Conservation (phyloP, 140 eudicot genomes). For the Flaveria floridana region DNA sequence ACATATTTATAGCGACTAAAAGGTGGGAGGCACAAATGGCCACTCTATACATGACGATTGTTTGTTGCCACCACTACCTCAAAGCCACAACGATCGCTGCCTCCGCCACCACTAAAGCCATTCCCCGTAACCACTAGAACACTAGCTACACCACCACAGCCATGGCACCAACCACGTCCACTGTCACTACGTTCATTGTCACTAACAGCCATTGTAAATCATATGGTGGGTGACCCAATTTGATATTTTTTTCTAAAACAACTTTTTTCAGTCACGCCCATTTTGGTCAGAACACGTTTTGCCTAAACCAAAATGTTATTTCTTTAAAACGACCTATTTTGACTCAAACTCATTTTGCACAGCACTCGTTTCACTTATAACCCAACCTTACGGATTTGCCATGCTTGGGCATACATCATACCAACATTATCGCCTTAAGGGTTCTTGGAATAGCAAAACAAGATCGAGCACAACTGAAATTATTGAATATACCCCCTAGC, state of each 20-base stretch:
- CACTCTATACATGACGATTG: no score
- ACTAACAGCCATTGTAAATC: neutral
- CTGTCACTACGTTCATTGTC: no score
- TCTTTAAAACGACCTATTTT: neutral
- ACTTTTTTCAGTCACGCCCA: neutral
- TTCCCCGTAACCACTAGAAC: no score
- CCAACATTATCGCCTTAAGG: neutral
- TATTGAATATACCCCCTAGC: neutral
- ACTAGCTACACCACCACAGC: no score
- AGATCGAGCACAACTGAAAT: neutral
- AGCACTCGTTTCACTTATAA: no score
- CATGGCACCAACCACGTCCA: neutral
- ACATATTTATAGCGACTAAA: no score
- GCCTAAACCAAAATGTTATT: neutral
- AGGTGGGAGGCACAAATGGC: no score
- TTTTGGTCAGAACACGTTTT: neutral
- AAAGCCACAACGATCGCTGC: no score
- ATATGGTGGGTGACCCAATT: neutral
- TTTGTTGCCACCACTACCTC: no score
- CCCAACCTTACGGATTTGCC: no score
- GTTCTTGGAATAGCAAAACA: constrained; percentile 15
- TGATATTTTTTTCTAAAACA: neutral
- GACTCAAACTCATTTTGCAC: neutral
- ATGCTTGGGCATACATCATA: neutral
- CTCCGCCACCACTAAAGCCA: no score